These are phyloP conservation scores for Chaetoceros muelleri DNA, from an alignment of 108 stramenopile species.

Conservation along the genomic window DNA sequence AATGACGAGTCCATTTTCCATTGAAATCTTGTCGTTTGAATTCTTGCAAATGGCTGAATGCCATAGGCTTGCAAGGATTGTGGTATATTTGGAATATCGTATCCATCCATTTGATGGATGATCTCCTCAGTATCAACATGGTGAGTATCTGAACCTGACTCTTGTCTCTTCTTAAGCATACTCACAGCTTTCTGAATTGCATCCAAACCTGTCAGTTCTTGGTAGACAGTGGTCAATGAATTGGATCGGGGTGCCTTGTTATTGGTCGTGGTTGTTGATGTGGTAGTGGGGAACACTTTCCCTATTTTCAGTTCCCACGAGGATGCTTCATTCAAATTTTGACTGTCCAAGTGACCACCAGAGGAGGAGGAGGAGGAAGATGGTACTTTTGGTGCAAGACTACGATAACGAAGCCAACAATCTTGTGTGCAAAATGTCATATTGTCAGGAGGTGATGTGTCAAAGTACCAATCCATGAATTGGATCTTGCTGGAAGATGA, in stretches of 20 bases:
- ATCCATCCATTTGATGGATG: neutral
- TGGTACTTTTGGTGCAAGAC: no score
- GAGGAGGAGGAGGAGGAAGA: no score
- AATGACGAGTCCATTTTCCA: slow-evolving; percentile 16
- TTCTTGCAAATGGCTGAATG: slow-evolving; percentile 26
- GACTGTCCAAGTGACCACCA: neutral
- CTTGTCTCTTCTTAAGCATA: neutral
- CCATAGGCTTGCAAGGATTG: neutral
- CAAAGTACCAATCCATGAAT: slow-evolving; percentile 41
- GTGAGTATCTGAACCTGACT: neutral
- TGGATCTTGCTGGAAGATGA: neutral
- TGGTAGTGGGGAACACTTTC: neutral
- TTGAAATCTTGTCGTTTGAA: slow-evolving; percentile 30
- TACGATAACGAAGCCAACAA: slow-evolving; percentile 38
- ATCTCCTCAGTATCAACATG: neutral
- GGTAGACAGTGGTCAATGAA: slow-evolving; percentile 37
- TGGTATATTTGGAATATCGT: slow-evolving; percentile 3
- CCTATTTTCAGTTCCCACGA: slow-evolving; percentile 43
- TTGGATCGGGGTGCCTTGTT: no score
- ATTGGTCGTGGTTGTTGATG: no score
- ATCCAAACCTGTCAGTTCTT: slow-evolving; percentile 32
- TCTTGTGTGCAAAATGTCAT: slow-evolving; percentile 17
- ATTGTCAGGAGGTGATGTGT: slow-evolving; percentile 6
- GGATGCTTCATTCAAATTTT: slow-evolving; percentile 9
- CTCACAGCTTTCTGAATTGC: slow-evolving; percentile 16